Evolutionary conservation across 768 basidiomycete genomes (phyloP), one percentile per base, ranked within the genome.

Genomic region (Rhizopogon salebrosus): DNA sequence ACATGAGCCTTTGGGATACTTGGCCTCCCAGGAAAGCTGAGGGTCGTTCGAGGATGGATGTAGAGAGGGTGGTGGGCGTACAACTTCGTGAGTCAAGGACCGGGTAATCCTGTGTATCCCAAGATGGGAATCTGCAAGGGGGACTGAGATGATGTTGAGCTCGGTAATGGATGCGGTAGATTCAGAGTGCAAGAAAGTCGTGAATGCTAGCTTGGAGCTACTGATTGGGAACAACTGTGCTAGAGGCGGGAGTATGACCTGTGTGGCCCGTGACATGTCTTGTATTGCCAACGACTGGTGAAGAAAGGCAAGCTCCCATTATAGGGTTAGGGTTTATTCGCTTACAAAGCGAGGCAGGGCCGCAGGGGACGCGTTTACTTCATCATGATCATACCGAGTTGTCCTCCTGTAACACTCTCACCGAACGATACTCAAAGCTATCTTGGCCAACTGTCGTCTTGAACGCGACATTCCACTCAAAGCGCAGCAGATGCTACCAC

Each of bases 1-100:
- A 57, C 83, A 78, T 62, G 81, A 84, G 0, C 84, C 84, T 52
- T 73, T 61, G 0, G 82, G 78, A 58, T 82, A 87, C 20, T 75
- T 67, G 0, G 84, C 82, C 61, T 85, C 82, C 83, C 84, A 87
- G 18, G 82, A 82, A 7, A 11, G 45, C 13, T 31, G 24, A 22
- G 51, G 53, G 40, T 51, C 53, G 4, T 20, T 73, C 16, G 1
- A 22, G 18, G 51, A 41, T n/a, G 53, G 31, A 27, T 37, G 48
- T 13, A 48, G 46, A 22, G 48, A 37, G 6, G 43, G 22, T 1
- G 71, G 65, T 3, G 70, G 55, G n/a, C 40, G 22, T 46, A 69
- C 69, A 42, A 72, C 54, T 11, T 53, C 11, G 41, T 70, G 70
- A 10, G 67, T 59, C 0, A 75, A 76, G 22, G 63, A 62, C 0